Base-by-base conservation (phyloP, 331 rosid species). In the Quercus tomentella region DNA sequence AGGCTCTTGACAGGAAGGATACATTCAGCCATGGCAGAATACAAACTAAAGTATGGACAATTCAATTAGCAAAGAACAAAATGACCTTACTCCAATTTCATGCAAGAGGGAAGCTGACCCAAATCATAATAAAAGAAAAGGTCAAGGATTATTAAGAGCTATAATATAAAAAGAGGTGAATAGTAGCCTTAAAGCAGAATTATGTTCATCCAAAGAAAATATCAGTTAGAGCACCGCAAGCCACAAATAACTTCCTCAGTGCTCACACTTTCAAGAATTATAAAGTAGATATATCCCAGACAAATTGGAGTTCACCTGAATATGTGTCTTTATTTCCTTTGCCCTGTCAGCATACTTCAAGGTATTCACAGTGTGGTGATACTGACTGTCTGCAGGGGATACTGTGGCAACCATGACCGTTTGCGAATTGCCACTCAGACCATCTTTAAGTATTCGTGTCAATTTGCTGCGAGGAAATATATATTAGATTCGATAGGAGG, bases 291-390 rank as follows among this genome's bases (percentile, higher is more conserved):
- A 63, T 76, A 45, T 45, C 30, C 35, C 41, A 54, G 61, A 30
- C 12, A 55, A 51, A 78, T 49, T 33, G 51, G 55, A 76, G 62
- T 73, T 75, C 56, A 87, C 93, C 93, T 87, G 93, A 43, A 89
- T 85, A 67, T 89, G 91, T 66, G 91, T 89, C 86, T 87, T 89
- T 80, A 87, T 89, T 76, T 89, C 93, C 82, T 89, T 89, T 30
- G 93, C 93, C 65, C 91, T 82, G 77, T 89, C 93, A 33, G 93
- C 93, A 78, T 89, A 89, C 73, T 89, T 89, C 86, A 89, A 80
- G 55, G 93, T 89, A 78, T 89, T 89, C 37, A 89, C 70, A 56
- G 89, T 89, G 80, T 89, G 91, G 76, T 87, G 88, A 86, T 89
- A 89, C 83, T 89, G 91, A 78, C 60, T 58, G 74, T 86, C 91